Conservation (phyloP, 768 basidiomycete species). For the Lenzites betulinus region DNA sequence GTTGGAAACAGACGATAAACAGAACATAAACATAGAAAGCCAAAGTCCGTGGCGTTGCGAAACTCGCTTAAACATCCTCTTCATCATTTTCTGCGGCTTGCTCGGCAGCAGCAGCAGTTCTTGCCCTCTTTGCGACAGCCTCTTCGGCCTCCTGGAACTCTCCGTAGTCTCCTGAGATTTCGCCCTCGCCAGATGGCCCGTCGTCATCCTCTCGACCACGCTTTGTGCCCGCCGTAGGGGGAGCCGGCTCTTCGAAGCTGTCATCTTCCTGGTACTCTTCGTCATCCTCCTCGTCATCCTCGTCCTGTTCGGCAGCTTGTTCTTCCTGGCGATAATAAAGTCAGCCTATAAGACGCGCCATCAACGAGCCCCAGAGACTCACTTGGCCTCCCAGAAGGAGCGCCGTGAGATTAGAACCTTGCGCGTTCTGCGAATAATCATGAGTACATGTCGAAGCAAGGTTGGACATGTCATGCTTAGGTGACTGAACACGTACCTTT, state of each 20-base stretch:
- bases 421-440: slow-evolving; percentile 11
- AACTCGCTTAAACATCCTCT: slow-evolving; percentile 2
- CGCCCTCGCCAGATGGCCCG: slow-evolving; percentile 17
- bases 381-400: slow-evolving; percentile 28
- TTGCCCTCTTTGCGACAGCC: slow-evolving; percentile 38
- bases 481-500: slow-evolving; percentile 2
- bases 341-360: background rate
- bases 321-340: background rate
- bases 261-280: slow-evolving; percentile 26
- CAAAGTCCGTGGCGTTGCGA: background rate
- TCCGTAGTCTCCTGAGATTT: slow-evolving; percentile 27
- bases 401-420: slow-evolving; percentile 29
- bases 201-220: slow-evolving; percentile 31
- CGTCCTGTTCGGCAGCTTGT: slow-evolving; percentile 3
- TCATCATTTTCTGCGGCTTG: slow-evolving; percentile 9
- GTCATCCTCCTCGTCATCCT: slow-evolving; percentile 25
- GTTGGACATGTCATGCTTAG: background rate
- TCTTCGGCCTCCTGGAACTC: slow-evolving; percentile 36
- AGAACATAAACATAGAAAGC: slow-evolving; percentile 10
- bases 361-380: background rate
- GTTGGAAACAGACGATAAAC: background rate
- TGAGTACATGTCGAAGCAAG: background rate
- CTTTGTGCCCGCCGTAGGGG: slow-evolving; percentile 21
- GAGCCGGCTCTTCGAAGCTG: slow-evolving; percentile 27
- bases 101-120: slow-evolving; percentile 15